phyloP scores from a whole-genome alignment of 108 stramenopile genomes.

The Nitzschia sp. region DNA sequence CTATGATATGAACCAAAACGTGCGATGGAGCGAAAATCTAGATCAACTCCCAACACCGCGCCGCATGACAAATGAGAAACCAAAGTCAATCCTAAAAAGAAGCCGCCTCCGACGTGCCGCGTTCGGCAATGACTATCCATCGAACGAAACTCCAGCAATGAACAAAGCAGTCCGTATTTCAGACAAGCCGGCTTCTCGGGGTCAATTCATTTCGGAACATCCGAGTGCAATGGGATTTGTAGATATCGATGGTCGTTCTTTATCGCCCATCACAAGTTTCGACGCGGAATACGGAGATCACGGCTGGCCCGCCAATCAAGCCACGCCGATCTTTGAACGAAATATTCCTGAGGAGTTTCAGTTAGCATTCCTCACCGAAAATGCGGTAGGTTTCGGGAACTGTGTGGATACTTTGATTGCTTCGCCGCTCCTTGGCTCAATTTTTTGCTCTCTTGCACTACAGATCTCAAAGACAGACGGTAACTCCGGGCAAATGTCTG shows the following conservation, averaged over 20 bases:
- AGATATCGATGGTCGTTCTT: conserved; percentile 7
- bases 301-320: background rate
- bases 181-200: background rate
- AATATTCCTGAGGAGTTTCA: conserved; percentile 19
- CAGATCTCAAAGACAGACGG: background rate
- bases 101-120: background rate
- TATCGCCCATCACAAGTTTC: conserved; percentile 14
- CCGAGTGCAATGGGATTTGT: conserved; percentile 15
- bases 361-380: background rate
- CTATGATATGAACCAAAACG: conserved; percentile 12
- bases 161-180: background rate
- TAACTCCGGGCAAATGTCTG: conserved; percentile 19
- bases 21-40: conserved; percentile 30
- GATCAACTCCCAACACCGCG: background rate
- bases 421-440: background rate
- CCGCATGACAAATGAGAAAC: background rate
- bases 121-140: conserved; percentile 6
- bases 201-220: conserved; percentile 12
- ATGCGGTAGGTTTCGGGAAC: conserved; percentile 1
- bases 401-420: background rate
- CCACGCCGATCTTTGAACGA: background rate
- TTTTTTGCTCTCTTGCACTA: background rate
- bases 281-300: background rate
- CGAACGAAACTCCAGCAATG: conserved; percentile 12
- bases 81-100: conserved; percentile 27